phyloP scores from a whole-genome alignment of 331 rosid genomes.

The Dryas integrifolia region DNA sequence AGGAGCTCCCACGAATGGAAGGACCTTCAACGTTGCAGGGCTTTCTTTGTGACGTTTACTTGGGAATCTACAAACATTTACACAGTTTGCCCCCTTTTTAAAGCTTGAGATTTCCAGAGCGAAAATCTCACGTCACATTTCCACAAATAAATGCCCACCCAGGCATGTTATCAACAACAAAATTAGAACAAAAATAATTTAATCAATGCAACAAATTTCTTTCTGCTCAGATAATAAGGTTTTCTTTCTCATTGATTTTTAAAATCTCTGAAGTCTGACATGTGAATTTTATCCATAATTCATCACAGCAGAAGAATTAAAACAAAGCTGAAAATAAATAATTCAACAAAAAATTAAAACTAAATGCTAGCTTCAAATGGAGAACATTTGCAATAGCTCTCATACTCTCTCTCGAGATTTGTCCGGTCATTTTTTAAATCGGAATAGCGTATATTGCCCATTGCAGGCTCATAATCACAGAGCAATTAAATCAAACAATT shows the following conservation, averaged over 20 bases:
- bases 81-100: constrained; percentile 26
- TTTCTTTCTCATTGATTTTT: constrained; percentile 63
- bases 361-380: too few relatives aligned
- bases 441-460: constrained; percentile 83
- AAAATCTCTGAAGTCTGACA: constrained; percentile 94
- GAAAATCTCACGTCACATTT: constrained; percentile 44
- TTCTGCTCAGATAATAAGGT: constrained; percentile 46
- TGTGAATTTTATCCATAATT: constrained; percentile 50
- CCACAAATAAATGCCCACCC: too few relatives aligned
- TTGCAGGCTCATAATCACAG: constrained; percentile 56
- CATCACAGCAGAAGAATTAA: constrained; percentile 44
- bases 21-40: constrained; percentile 4
- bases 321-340: not conserved
- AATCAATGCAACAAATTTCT: fast-evolving
- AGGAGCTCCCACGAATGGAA: constrained; percentile 19
- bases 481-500: constrained; percentile 21
- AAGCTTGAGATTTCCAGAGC: constrained; percentile 32
- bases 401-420: constrained; percentile 11
- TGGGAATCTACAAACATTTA: constrained; percentile 41
- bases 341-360: not conserved
- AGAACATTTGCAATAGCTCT: constrained; percentile 34
- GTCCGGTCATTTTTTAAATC: constrained; percentile 40
- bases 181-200: not conserved
- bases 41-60: constrained; percentile 29
- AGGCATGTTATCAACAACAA: too few relatives aligned